Conservation (phyloP, 352 stramenopile species). For the Thraustotheca clavata region DNA sequence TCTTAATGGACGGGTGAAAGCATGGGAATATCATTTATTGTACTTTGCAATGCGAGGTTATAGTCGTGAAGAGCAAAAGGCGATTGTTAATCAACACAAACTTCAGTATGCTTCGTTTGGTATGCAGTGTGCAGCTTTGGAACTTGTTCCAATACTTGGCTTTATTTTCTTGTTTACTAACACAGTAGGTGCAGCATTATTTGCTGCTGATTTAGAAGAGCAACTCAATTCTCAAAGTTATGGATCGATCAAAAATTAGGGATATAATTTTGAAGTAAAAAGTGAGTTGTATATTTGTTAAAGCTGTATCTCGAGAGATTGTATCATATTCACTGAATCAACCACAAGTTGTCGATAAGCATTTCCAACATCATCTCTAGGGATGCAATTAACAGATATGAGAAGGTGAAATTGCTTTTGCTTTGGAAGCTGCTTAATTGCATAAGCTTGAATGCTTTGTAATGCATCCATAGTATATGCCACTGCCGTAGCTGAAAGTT, state of each 20-base stretch:
- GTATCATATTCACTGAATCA: background rate
- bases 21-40: slow-evolving; percentile 64
- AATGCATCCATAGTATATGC: slow-evolving; percentile 3
- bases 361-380: background rate
- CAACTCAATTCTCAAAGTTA: slow-evolving; percentile 17
- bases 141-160: slow-evolving; percentile 60
- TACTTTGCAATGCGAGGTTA: slow-evolving; percentile 69
- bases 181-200: slow-evolving; percentile 51
- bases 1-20: slow-evolving; percentile 57
- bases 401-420: slow-evolving; percentile 6
- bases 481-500: background rate
- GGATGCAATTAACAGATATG: background rate
- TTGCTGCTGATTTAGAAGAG: slow-evolving; percentile 53
- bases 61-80: slow-evolving; percentile 45
- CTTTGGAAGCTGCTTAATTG: slow-evolving; percentile 10
- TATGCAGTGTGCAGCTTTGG: slow-evolving; percentile 57
- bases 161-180: slow-evolving; percentile 68
- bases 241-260: no score
- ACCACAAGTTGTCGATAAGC: background rate
- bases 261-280: no score
- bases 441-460: slow-evolving; percentile 5
- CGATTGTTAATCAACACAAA: slow-evolving; percentile 37
- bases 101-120: slow-evolving; percentile 57
- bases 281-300: no score
- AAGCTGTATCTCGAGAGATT: no score